Percentiles rank a stretch among this genome's conserved stretches.
Evolutionary conservation across 1,284 basidiomycete genomes (phyloP).

Genomic region (Volvariella volvacea): DNA sequence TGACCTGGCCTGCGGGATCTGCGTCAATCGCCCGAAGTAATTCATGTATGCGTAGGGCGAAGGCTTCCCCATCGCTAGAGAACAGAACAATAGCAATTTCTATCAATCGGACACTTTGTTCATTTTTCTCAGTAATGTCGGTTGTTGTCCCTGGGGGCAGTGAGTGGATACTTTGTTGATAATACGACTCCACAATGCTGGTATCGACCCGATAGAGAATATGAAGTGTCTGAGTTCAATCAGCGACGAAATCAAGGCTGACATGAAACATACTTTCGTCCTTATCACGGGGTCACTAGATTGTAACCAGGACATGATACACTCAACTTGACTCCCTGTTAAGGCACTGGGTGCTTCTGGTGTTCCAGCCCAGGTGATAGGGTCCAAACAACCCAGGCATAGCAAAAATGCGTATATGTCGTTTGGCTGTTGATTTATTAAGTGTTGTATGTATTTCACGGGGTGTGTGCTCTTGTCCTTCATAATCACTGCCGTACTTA

Average conservation of each 20-base stretch:
- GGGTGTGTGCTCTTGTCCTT: conserved; percentile 14
- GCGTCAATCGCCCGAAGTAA: conserved; percentile 39
- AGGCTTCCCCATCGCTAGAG: conserved; percentile 48
- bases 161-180: conserved; percentile 36
- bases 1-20: conserved; percentile 21
- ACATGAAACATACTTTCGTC: conserved; percentile 38
- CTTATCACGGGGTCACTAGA: conserved; percentile 53
- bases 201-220: conserved; percentile 50
- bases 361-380: conserved; percentile 61
- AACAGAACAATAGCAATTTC: conserved; percentile 48
- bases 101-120: conserved; percentile 39
- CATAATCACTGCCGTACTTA: no score
- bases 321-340: conserved; percentile 63
- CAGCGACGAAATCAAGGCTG: conserved; percentile 5
- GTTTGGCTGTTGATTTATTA: conserved; percentile 48
- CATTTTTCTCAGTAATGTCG: conserved; percentile 26
- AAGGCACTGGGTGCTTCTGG: conserved; percentile 42
- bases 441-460: conserved; percentile 42
- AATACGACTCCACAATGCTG: conserved; percentile 49
- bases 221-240: conserved; percentile 41
- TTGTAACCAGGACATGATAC: conserved; percentile 57
- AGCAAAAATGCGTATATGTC: conserved; percentile 59
- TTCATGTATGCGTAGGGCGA: conserved; percentile 45
- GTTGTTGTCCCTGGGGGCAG: conserved; percentile 25
- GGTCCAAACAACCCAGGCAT: conserved; percentile 53